These are phyloP conservation scores for Cantharellus cinnabarinus DNA, from an alignment of 768 basidiomycete species.

Conservation along the genomic window DNA sequence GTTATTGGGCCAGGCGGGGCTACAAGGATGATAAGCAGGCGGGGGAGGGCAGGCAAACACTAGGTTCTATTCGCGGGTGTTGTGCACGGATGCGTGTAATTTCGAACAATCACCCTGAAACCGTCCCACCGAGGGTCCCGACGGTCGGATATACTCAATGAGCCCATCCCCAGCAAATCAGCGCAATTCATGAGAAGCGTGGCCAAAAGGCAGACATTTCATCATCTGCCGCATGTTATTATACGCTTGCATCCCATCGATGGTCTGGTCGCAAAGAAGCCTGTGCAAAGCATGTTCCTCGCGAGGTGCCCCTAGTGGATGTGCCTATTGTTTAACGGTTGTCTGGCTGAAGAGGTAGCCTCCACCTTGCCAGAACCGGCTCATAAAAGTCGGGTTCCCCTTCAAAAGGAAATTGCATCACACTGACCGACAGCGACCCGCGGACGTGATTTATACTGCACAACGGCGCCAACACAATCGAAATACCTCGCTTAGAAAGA, in stretches of 20 bases:
- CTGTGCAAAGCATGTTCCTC: slow-evolving; percentile 59
- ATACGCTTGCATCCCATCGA: slow-evolving; percentile 70
- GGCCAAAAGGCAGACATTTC: not conserved
- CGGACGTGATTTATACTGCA: slow-evolving; percentile 9
- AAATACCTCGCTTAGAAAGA: slow-evolving; percentile 57
- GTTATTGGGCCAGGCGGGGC: too few species aligned
- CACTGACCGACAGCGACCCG: not conserved
- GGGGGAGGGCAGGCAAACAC: too few species aligned
- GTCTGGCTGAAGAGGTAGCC: not conserved
- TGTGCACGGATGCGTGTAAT: too few species aligned
- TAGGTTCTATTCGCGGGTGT: too few species aligned
- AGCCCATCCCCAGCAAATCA: slow-evolving; percentile 36
- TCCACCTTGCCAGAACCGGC: slow-evolving; percentile 44
- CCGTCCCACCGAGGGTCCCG: too few species aligned
- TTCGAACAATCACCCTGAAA: too few species aligned
- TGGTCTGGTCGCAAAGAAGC: slow-evolving; percentile 57
- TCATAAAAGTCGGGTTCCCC: slow-evolving; percentile 64
- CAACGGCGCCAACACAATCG: slow-evolving; percentile 65
- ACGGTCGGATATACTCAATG: slow-evolving; percentile 50
- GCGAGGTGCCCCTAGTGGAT: slow-evolving; percentile 38
- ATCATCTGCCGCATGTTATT: slow-evolving; percentile 49
- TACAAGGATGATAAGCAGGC: too few species aligned
- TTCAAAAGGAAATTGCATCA: slow-evolving; percentile 39
- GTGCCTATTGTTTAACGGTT: not conserved
- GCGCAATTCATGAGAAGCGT: not conserved